phyloP scores from a whole-genome alignment of 805 yeast species.

The Metschnikowia vanudenii region DNA sequence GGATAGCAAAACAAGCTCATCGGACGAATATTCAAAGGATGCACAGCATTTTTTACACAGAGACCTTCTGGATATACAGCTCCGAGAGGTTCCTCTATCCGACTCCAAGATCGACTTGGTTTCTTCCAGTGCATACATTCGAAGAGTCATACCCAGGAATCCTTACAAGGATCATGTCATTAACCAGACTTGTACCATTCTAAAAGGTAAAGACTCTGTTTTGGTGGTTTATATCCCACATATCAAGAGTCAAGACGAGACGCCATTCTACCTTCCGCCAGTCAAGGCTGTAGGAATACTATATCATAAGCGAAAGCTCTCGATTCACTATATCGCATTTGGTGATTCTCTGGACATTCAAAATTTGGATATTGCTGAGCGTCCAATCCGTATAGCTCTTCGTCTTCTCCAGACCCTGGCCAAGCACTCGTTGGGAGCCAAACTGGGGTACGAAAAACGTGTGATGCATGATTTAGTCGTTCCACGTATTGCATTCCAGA shows the following conservation, averaged over 20 bases:
- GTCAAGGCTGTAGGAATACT: slow-evolving; percentile 77
- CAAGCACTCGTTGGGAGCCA: slow-evolving; percentile 82
- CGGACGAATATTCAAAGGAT: neutral
- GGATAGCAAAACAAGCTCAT: slow-evolving; percentile 1
- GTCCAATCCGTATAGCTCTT: slow-evolving; percentile 79
- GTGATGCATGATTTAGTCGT: slow-evolving; percentile 88
- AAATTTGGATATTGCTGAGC: slow-evolving; percentile 45
- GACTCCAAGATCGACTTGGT: slow-evolving; percentile 22
- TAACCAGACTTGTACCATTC: slow-evolving; percentile 76
- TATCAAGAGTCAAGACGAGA: slow-evolving; percentile 52
- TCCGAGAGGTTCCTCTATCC: slow-evolving; percentile 30
- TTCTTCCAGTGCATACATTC: slow-evolving; percentile 55
- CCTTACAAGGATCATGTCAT: slow-evolving; percentile 80
- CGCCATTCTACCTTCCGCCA: slow-evolving; percentile 88
- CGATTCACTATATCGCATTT: slow-evolving; percentile 77
- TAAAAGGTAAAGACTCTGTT: slow-evolving; percentile 41
- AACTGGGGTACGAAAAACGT: slow-evolving; percentile 81
- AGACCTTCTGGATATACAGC: slow-evolving; percentile 32
- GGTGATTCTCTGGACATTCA: slow-evolving; percentile 5
- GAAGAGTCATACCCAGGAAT: slow-evolving; percentile 88
- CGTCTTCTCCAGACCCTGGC: slow-evolving; percentile 74
- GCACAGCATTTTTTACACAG: slow-evolving; percentile 28
- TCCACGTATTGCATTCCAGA: slow-evolving; percentile 78
- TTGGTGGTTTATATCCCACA: slow-evolving; percentile 80
- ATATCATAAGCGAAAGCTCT: slow-evolving; percentile 45